These are phyloP conservation scores for Puya raimondii DNA, from an alignment of 176 grass and related monocot species.

Conservation along the genomic window DNA sequence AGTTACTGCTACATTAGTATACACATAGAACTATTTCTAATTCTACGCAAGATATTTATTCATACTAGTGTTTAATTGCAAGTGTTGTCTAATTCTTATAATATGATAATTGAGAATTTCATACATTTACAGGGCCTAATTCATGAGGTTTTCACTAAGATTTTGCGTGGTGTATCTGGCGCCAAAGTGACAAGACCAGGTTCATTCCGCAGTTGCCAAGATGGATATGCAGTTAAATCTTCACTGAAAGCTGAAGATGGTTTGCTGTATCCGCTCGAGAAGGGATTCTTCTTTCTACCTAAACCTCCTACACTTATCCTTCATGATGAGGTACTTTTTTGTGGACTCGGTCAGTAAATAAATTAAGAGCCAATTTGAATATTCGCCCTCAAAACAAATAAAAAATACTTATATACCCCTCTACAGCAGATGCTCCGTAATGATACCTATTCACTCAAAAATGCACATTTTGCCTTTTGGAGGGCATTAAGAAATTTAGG, in stretches of 20 bases:
- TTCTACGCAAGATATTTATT: neutral
- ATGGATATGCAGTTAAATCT: constrained; percentile 99
- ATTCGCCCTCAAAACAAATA: too few species aligned
- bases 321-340: constrained; percentile 72
- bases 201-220: constrained; percentile 75
- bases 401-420: too few species aligned
- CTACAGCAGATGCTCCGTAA: too few species aligned
- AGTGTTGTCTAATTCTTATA: neutral
- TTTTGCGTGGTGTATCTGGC: constrained; percentile 87
- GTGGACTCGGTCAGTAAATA: neutral
- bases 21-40: neutral
- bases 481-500: too few species aligned
- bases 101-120: neutral
- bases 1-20: too few species aligned
- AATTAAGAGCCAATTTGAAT: too few species aligned
- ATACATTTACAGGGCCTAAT: constrained; percentile 55
- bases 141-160: constrained; percentile 86
- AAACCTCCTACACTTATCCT: constrained; percentile 99
- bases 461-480: too few species aligned
- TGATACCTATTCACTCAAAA: too few species aligned
- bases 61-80: neutral
- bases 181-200: constrained; percentile 91
- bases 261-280: constrained; percentile 91
- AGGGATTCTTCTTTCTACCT: constrained; percentile 95
- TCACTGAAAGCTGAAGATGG: constrained; percentile 99